Evolutionary conservation across 75 land plant genomes (phyloP).

Genomic region (Ceratopteris richardii): DNA sequence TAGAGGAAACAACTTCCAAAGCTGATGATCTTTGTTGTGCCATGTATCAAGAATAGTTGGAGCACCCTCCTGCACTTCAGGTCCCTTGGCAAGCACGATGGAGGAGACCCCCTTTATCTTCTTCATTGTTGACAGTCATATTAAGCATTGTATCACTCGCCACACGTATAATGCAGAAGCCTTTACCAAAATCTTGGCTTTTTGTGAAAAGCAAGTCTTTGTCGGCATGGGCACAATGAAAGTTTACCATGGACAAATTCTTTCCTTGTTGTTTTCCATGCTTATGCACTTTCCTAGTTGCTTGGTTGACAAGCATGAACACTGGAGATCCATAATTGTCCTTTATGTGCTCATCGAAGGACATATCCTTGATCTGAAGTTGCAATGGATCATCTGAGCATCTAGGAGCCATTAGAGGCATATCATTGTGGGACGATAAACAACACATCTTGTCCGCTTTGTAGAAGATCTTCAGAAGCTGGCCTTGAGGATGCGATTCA

Average conservation of each 20-base stretch:
- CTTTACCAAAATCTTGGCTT: constrained; percentile 32
- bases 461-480: too few species aligned
- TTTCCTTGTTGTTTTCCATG: neutral
- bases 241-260: constrained; percentile 16
- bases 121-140: constrained; percentile 11
- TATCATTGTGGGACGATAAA: too few species aligned
- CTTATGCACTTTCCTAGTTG: constrained; percentile 24
- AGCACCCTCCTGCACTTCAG: constrained; percentile 19
- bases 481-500: too few species aligned
- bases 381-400: too few species aligned
- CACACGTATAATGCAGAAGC: constrained; percentile 21
- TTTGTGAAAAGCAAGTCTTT: constrained; percentile 23
- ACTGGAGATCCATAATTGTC: constrained; percentile 25
- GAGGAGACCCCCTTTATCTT: too few species aligned
- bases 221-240: constrained; percentile 1
- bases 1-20: constrained; percentile 23
- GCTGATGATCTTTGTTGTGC: constrained; percentile 30
- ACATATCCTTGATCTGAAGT: constrained; percentile 26
- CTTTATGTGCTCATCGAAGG: constrained; percentile 9
- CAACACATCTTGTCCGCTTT: too few species aligned
- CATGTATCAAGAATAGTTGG: constrained; percentile 17
- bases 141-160: constrained; percentile 15
- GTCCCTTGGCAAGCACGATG: constrained; percentile 17
- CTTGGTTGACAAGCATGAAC: constrained; percentile 29
- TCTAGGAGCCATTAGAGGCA: too few species aligned